Conservation (phyloP, 2,329 filamentous ascomycete genomes). For the Lachnellula cervina region DNA sequence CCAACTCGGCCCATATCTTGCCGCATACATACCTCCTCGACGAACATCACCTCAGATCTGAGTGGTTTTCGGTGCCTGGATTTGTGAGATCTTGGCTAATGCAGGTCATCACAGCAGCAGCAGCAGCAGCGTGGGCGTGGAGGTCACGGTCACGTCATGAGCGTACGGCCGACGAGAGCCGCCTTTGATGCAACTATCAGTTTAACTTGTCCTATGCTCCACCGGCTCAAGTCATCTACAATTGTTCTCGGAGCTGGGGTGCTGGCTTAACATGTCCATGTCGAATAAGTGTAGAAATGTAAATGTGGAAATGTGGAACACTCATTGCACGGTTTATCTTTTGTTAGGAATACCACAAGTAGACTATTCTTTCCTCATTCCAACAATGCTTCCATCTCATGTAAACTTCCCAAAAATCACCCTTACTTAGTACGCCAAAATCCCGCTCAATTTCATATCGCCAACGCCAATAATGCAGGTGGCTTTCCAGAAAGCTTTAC, state of each 20-base stretch:
- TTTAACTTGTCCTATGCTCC: no score
- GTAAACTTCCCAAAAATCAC: neutral
- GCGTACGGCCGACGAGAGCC: neutral
- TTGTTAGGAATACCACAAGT: neutral
- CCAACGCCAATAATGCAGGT: neutral
- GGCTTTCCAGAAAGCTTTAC: neutral
- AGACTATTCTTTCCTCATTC: neutral
- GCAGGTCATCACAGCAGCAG: constrained; percentile 7
- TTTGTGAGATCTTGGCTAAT: neutral
- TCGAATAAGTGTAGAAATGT: neutral
- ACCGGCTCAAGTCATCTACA: no score
- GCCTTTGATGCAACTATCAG: neutral
- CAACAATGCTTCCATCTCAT: neutral
- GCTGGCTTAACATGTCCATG: no score
- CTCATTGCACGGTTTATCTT: neutral
- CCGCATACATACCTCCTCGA: neutral
- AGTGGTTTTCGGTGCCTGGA: neutral
- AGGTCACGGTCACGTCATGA: neutral
- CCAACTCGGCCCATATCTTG: neutral
- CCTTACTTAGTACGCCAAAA: neutral
- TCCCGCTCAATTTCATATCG: neutral
- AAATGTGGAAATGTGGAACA: neutral
- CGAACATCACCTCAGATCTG: neutral
- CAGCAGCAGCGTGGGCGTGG: no score
- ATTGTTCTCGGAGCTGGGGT: no score